phyloP scores from a whole-genome alignment of 768 basidiomycete genomes.

The Xanthoconium stramineum region DNA sequence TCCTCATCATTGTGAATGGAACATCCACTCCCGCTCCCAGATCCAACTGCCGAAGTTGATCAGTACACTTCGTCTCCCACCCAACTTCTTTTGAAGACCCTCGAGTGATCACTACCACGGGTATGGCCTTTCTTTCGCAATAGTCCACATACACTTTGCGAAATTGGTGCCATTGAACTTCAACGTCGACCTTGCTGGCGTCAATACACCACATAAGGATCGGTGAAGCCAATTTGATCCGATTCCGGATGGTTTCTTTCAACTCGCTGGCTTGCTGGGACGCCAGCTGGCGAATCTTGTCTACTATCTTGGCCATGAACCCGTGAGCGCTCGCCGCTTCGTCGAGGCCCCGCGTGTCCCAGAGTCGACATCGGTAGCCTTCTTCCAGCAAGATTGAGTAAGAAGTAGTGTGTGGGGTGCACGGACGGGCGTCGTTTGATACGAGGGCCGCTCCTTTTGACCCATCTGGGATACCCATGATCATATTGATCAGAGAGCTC shows the following conservation, averaged over 20 bases:
- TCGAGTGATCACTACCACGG: conserved; percentile 20
- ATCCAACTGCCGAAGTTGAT: conserved; percentile 9
- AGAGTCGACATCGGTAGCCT: conserved; percentile 14
- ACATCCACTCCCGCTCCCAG: conserved; percentile 3
- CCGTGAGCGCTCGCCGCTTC: conserved; percentile 15
- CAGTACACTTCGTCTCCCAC: conserved; percentile 15
- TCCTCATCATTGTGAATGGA: conserved; percentile 11
- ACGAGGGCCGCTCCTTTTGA: conserved; percentile 9
- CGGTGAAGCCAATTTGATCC: conserved; percentile 7
- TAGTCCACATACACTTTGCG: conserved; percentile 24
- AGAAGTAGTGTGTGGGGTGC: conserved; percentile 10
- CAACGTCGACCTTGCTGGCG: conserved; percentile 17
- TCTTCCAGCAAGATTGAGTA: conserved; percentile 6
- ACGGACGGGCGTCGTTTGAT: conserved; percentile 17
- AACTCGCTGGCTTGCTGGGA: conserved; percentile 19
- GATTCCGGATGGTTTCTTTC: conserved; percentile 8
- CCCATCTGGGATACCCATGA: conserved; percentile 11
- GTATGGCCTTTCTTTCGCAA: conserved; percentile 18
- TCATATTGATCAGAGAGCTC: conserved; percentile 26
- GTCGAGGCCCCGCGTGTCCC: conserved; percentile 27
- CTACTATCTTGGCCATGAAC: conserved; percentile 7
- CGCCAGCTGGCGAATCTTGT: conserved; percentile 9
- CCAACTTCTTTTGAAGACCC: not conserved
- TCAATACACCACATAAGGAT: conserved; percentile 27
- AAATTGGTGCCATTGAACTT: conserved; percentile 19